A percentile compares a stretch with the other conserved stretches of the same genome.
These are phyloP conservation scores for Alloteropsis angusta DNA, from an alignment of 202 grass and related monocot species.

Conservation along the genomic window DNA sequence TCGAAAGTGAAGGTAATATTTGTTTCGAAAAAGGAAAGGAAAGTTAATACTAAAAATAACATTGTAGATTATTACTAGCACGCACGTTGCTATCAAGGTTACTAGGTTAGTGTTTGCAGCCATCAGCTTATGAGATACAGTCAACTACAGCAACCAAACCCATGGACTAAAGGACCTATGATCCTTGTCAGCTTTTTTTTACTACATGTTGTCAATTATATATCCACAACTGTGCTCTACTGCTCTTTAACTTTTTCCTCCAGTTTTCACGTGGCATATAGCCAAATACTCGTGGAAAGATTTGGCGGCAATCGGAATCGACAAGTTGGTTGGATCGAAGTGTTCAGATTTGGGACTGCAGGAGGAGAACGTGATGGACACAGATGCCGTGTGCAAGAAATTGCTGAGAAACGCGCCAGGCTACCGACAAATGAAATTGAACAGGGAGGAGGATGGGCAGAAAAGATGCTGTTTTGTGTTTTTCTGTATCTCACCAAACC, in stretches of 20 bases:
- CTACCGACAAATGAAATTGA: neutral
- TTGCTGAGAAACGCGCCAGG: neutral
- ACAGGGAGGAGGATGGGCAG: neutral
- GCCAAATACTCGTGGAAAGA: neutral
- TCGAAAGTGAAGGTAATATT: neutral
- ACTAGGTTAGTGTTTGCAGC: neutral
- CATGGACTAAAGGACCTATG: neutral
- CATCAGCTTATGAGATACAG: neutral
- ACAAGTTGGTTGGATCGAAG: neutral
- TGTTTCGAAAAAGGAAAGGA: neutral
- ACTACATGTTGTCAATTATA: conserved; percentile 17
- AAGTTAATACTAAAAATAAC: neutral
- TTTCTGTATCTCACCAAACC: neutral
- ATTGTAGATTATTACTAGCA: neutral
- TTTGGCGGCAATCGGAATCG: neutral
- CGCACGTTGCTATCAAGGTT: neutral
- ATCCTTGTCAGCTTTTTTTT: conserved; percentile 27
- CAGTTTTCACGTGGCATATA: too few species aligned
- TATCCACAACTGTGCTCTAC: neutral
- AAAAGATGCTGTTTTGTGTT: neutral
- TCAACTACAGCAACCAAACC: neutral
- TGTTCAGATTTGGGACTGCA: neutral
- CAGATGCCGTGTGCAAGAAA: neutral
- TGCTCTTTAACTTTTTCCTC: neutral
- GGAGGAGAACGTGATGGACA: neutral